Base-by-base conservation (phyloP, 768 basidiomycete genomes). In the Suillus cothurnatus region DNA sequence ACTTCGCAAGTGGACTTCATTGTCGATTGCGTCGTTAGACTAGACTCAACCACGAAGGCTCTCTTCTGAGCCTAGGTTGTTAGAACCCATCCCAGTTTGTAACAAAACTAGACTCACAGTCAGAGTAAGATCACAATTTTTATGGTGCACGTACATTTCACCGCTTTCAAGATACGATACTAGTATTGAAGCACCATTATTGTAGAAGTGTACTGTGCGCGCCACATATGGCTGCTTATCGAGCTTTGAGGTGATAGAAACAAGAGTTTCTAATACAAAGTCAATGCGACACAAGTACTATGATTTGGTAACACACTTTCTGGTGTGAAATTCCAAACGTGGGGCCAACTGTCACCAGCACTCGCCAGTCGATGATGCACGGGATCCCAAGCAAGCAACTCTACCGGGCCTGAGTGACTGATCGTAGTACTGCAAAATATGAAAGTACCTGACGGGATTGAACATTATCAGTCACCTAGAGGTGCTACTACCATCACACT, bases 101-200 rank as follows among this genome's bases (percentile, higher is more conserved):
- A 62, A 4, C 61, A 62, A 49, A 32, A 26, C 61, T 53, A 26
- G 31, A 14, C 6, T 53, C 12, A 14, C 47, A n/a, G 47, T 49
- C 47, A 49, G 47, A 49, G n/a, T 23, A 31, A 34, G 4, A 28
- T 26, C 15, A 57, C 41, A 12, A 11, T 53, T 11, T 34, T 36
- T 49, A 11, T 7, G 34, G 31, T 49, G 2, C 23, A 62, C 49
- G 12, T 62, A 62, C 61, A 62, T 52, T 28, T 47, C 38, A 47
- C 50, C 32, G 6, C 47, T 50, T 50, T 62, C 61, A 21, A 62
- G 61, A 36, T 34, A 62, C 4, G 12, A 53, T 49, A 62, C 34
- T 19, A 62, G 14, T 49, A 62, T 8, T 21, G 31, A 49, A 38
- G 61, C 28, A 26, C 61, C 49, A 38, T 62, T 39, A 12, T 62